phyloP scores from a whole-genome alignment of 2,329 filamentous ascomycete genomes.

The Colletotrichum sansevieriae region DNA sequence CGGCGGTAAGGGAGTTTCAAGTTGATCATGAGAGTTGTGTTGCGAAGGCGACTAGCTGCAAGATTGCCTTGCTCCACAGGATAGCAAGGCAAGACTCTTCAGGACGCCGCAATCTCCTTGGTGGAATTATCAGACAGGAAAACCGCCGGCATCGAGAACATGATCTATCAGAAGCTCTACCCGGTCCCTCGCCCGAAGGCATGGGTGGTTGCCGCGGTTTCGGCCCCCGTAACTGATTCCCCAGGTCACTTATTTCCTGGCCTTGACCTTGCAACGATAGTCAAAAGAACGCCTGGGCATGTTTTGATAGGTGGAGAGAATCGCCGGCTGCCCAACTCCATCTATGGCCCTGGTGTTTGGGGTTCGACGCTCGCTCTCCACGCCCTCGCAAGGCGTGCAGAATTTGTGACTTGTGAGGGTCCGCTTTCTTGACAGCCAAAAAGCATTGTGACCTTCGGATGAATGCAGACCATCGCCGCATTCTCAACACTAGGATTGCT shows the following conservation, averaged over 20 bases:
- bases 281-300: background rate
- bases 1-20: constrained; percentile 28
- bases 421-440: background rate
- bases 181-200: constrained; percentile 7
- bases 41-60: background rate
- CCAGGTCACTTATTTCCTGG: constrained; percentile 12
- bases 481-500: constrained; percentile 3
- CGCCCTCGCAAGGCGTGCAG: constrained; percentile 10
- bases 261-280: constrained; percentile 16
- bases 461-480: background rate
- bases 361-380: no score
- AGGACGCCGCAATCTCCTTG: constrained; percentile 31
- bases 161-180: background rate
- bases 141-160: constrained; percentile 2
- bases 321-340: background rate
- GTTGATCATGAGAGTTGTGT: constrained; percentile 23
- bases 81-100: no score
- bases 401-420: background rate
- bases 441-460: background rate
- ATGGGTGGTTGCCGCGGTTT: constrained; percentile 1
- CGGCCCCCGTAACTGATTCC: background rate
- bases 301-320: constrained; percentile 8
- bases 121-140: constrained; percentile 32
- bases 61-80: constrained; percentile 6
- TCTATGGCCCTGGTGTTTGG: background rate